These are phyloP conservation scores for Sorghum bicolor DNA, from an alignment of 176 grass and related monocot genomes.

Conservation along the genomic window DNA sequence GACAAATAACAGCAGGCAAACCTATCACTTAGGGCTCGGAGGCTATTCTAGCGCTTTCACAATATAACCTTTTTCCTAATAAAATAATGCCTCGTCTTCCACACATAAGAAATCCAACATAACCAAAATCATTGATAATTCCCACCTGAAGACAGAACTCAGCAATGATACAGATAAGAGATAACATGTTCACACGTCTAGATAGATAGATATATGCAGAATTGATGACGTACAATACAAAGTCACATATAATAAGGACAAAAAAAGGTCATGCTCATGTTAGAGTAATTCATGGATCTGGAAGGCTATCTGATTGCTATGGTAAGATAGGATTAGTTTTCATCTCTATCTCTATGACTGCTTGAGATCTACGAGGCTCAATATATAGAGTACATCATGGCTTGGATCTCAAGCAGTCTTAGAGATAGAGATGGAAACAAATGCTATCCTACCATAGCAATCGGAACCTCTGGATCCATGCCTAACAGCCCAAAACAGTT, in stretches of 20 bases:
- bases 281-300: neutral
- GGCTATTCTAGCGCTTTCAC: neutral
- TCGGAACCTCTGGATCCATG: neutral
- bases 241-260: neutral
- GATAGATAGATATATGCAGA: neutral
- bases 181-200: neutral
- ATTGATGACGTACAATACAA: conserved; percentile 32
- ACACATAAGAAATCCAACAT: neutral
- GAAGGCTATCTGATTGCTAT: neutral
- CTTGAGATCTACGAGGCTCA: neutral
- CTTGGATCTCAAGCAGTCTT: neutral
- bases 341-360: neutral
- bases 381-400: neutral
- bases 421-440: neutral
- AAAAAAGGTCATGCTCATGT: neutral
- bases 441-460: neutral
- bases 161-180: conserved; percentile 5
- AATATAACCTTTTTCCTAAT: conserved; percentile 6
- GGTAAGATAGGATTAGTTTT: neutral
- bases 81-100: neutral
- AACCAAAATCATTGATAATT: neutral
- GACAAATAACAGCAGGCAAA: neutral
- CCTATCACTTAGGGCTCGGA: neutral
- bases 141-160: conserved; percentile 13
- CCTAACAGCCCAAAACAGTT: neutral